Conservation (phyloP, 768 basidiomycete species). For the Boletus rex-veris region DNA sequence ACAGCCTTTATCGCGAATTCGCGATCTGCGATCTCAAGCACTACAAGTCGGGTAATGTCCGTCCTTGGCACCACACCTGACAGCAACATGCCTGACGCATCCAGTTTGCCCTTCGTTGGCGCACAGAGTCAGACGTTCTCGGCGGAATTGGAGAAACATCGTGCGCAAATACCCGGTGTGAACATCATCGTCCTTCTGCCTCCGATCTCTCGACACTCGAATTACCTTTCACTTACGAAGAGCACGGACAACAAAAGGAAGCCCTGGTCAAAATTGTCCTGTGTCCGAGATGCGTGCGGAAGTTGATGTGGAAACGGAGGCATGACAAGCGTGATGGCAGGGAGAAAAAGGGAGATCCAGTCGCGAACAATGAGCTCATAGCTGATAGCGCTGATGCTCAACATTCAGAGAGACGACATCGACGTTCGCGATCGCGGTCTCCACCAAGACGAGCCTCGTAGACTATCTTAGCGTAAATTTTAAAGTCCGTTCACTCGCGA, state of each 20-base stretch:
- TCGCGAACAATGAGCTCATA: too few relatives aligned
- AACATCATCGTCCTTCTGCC: constrained; percentile 46
- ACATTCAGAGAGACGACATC: constrained; percentile 3
- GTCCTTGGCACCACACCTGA: constrained; percentile 19
- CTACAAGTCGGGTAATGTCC: constrained; percentile 86
- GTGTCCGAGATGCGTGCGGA: constrained; percentile 73
- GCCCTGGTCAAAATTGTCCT: constrained; percentile 91
- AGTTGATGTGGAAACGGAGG: constrained; percentile 82
- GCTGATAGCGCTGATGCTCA: too few relatives aligned
- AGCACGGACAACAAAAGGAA: constrained; percentile 68
- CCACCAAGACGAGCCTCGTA: constrained; percentile 18
- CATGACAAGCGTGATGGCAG: constrained; percentile 48
- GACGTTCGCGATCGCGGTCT: constrained; percentile 29
- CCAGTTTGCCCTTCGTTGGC: constrained; percentile 89
- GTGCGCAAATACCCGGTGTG: constrained; percentile 87
- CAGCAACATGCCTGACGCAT: neutral
- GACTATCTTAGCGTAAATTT: constrained; percentile 1
- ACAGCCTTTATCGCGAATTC: constrained; percentile 85
- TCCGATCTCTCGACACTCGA: constrained; percentile 69
- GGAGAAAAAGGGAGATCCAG: too few relatives aligned
- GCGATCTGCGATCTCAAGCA: constrained; percentile 93
- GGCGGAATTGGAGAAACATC: constrained; percentile 81
- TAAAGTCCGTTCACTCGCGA: constrained; percentile 20
- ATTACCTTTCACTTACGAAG: constrained; percentile 85
- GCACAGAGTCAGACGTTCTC: constrained; percentile 88